Base-by-base conservation (phyloP, 1,139 yeast genomes). In the Blastobotrys elegans region DNA sequence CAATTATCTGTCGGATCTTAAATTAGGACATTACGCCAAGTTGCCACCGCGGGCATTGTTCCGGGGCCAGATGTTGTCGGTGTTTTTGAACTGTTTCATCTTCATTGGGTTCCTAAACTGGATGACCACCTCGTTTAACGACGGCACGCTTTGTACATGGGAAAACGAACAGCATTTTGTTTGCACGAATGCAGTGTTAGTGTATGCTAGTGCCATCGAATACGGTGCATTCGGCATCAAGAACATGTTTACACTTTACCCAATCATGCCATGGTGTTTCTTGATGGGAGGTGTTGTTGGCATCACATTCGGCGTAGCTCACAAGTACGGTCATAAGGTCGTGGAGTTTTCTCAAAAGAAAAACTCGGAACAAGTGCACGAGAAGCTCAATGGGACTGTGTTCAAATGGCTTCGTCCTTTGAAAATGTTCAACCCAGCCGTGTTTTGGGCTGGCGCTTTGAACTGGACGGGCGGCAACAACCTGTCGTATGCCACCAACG, bases 201-300 rank as follows among this genome's bases (percentile, higher is more conserved):
- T 77, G 1, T 80, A 70, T 64, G 65, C 75, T 37, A 72, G 81
- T n/a, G 73, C 80, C 8, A 74, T 79, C 11, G 65, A 76, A 35
- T 79, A 79, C 76, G 85, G 86, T 53, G 76, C 76, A 43, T 78
- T 82, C 57, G 87, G 86, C 21, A 87, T 87, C 20, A 68, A 73
- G 57, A 71, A 76, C 44, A 75, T 79, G 21, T 79, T 80, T 57
- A 59, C 62, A 40, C 69, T 74, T 22, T 75, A 76, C 51, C 79
- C 79, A 13, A 57, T 66, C 18, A 62, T 75, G 58, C 66, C 67
- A 51, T 76, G 65, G 66, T 71, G 64, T 35, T 75, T 72, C 60
- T 56, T 72, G 48, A 53, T 71, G 17, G 70, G 74, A 1, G 73
- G 72, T 2, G 26, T 41, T 22, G 44, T 41, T 17, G 44, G 39